Conservation (phyloP, 1,139 yeast genomes). For the Suhomyces taliae region DNA sequence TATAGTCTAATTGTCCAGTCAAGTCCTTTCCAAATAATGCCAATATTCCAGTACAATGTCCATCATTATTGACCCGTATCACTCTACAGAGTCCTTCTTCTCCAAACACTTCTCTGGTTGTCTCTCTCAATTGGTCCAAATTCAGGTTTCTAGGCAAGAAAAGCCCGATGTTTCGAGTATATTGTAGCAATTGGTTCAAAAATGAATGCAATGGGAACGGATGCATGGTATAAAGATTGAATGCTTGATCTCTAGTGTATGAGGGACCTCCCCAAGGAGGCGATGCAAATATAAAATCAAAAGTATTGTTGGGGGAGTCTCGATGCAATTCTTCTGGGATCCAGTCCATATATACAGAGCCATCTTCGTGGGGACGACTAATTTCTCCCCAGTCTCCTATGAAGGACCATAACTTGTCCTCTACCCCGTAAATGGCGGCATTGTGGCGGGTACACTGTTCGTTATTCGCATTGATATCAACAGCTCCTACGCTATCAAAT, state of each 20-base stretch:
- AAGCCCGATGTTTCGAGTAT: constrained; percentile 57
- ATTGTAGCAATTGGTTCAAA: constrained; percentile 39
- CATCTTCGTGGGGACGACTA: constrained; percentile 23
- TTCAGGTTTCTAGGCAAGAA: constrained; percentile 77
- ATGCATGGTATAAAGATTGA: constrained; percentile 26
- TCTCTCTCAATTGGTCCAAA: constrained; percentile 52
- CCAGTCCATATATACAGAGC: constrained; percentile 25
- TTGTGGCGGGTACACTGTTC: constrained; percentile 70
- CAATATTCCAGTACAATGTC: constrained; percentile 52
- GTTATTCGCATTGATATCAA: constrained; percentile 65
- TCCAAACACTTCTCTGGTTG: constrained; percentile 51
- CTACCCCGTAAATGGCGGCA: constrained; percentile 66
- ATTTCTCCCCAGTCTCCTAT: constrained; percentile 59
- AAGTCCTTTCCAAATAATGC: constrained; percentile 56
- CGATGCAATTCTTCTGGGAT: constrained; percentile 23
- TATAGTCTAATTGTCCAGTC: constrained; percentile 2
- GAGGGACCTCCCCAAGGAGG: constrained; percentile 98
- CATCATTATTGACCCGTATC: constrained; percentile 43
- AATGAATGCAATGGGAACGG: constrained; percentile 55
- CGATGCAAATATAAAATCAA: constrained; percentile 75
- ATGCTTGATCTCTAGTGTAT: constrained; percentile 39
- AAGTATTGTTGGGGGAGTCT: constrained; percentile 22
- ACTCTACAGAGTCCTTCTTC: constrained; percentile 46
- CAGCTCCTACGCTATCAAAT: constrained; percentile 60
- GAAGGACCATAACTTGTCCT: constrained; percentile 46